Base-by-base conservation (phyloP, 805 yeast genomes). In the Torulaspora indica region DNA sequence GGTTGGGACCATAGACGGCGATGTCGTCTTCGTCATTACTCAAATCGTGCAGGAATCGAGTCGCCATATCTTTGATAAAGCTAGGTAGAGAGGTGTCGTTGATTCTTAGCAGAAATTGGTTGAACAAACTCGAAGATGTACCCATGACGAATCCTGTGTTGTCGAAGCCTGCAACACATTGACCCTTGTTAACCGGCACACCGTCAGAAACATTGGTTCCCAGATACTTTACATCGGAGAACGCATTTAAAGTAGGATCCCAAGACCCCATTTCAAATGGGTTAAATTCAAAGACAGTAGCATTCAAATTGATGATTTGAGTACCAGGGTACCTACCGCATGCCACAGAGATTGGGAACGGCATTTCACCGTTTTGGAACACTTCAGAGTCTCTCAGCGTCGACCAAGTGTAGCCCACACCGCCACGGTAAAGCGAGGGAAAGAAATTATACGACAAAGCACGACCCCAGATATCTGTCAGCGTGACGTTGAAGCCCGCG, bases 211-310 rank as follows among this genome's bases (percentile, higher is more conserved):
- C 74, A 27, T 73, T 63, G 1, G 95, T 74, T 5, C 96, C 96
- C 43, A 85, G 62, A 60, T 82, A 88, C 65, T 79, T 74, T 39
- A 79, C 67, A 51, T 83, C 81, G 8, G 81, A 71, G 63, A 89
- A 88, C 1, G 85, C 69, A 45, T 74, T 71, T 45, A 85, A 64
- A 1, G 82, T 70, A 15, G 88, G 85, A 58, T 89, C 96, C 95
- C 95, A 88, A 2, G 95, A 81, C 5, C 96, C 96, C 59, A 89
- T 67, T 60, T 82, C 85, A 55, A 70, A 81, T 10, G 95, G 91
- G 42, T 73, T 75, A 54, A 78, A 64, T 52, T 80, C 78, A 48
- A 80, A 78, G 38, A 74, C 76, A 1, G 96, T 85, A 2, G 95
- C 82, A 69, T 86, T 88, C 35, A 67, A 61, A 51, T 76, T 72